These are phyloP conservation scores for Cladosporium sp. DNA, from an alignment of 2,329 filamentous ascomycete genomes.

Conservation along the genomic window DNA sequence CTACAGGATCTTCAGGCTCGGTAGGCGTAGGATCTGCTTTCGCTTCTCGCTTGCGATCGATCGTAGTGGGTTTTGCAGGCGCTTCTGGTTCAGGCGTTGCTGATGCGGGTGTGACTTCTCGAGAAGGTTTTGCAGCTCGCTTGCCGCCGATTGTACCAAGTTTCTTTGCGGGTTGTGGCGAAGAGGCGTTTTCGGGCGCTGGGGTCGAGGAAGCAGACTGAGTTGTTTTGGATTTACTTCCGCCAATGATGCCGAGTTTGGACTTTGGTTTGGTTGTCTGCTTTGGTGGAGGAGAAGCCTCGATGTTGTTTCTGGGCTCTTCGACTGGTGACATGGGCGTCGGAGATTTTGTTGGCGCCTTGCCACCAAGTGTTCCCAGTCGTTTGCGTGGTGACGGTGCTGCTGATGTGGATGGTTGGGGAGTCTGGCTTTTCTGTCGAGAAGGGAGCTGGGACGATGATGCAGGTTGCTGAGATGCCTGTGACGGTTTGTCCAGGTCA, in stretches of 20 bases:
- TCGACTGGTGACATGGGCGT: not conserved
- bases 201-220: not conserved
- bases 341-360: not conserved
- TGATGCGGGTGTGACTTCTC: not conserved
- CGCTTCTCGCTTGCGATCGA: not conserved
- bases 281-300: not conserved
- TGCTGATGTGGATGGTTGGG: not conserved
- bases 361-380: conserved; percentile 18
- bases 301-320: not conserved
- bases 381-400: conserved; percentile 10
- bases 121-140: not conserved
- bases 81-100: not conserved
- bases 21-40: conserved; percentile 18
- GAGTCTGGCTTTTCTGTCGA: conserved; percentile 4
- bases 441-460: not conserved
- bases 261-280: conserved; percentile 13
- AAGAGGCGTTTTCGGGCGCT: not conserved
- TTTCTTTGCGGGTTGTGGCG: conserved; percentile 10
- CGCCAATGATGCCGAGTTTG: conserved; percentile 21
- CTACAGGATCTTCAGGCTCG: conserved; percentile 29
- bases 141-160: conserved; percentile 22
- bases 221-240: conserved; percentile 12
- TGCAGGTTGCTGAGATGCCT: not conserved
- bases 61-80: not conserved
- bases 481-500: not conserved